Evolutionary conservation across 2,329 filamentous ascomycete genomes (phyloP).

Genomic region (Coniochaeta sp.): DNA sequence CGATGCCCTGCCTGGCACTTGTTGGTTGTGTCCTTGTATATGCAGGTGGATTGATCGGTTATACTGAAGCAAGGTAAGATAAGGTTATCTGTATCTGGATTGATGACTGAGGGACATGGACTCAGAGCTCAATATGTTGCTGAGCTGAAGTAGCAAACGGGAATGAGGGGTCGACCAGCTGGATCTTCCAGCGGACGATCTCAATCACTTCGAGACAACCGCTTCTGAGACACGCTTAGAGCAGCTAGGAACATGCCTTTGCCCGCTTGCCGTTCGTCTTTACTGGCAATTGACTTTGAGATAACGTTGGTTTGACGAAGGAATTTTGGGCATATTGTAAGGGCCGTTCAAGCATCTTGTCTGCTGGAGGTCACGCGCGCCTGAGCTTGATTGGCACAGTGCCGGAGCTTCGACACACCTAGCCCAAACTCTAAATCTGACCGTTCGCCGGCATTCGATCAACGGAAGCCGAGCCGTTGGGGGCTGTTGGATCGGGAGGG

Average conservation of each 20-base stretch:
- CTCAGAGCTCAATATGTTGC: no score
- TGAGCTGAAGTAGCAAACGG: not conserved
- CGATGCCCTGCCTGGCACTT: no score
- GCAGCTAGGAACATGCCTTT: not conserved
- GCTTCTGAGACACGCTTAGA: not conserved
- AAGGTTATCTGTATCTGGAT: no score
- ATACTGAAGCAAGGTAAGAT: no score
- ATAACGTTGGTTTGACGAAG: not conserved
- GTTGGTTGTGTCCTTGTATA: no score
- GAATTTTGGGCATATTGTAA: not conserved
- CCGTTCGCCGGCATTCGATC: not conserved
- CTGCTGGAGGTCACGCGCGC: not conserved
- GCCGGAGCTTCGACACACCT: no score
- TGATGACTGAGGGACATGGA: no score
- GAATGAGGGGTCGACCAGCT: not conserved
- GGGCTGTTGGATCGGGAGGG: not conserved
- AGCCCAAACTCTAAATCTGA: not conserved
- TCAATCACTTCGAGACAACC: not conserved
- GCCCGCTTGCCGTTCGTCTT: not conserved
- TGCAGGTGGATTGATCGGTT: no score
- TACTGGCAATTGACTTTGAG: not conserved
- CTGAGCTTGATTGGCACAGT: not conserved
- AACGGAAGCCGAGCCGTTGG: not conserved
- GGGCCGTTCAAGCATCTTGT: not conserved
- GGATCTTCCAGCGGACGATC: no score